phyloP scores from a whole-genome alignment of 2,329 filamentous ascomycete species.

The Exophiala dermatitidis region DNA sequence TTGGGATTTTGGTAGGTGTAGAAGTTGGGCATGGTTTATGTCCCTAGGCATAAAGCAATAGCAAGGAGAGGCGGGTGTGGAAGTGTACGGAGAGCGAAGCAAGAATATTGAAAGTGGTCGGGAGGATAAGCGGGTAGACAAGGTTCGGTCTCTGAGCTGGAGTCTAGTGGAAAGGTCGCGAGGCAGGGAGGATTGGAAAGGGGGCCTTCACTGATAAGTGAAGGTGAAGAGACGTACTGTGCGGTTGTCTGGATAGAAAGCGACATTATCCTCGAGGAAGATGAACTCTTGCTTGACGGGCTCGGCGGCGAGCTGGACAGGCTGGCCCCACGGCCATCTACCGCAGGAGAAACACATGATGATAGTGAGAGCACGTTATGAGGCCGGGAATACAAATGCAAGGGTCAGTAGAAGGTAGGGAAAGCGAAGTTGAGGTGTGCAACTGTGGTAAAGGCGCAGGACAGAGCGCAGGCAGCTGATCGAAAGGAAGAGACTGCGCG shows the following conservation, averaged over 20 bases:
- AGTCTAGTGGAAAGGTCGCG: neutral
- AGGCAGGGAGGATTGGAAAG: neutral
- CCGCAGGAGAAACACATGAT: constrained; percentile 26
- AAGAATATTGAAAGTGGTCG: neutral
- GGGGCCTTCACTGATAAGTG: constrained; percentile 12
- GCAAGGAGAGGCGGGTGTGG: neutral
- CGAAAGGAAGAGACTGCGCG: neutral
- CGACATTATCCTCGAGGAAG: constrained; percentile 22
- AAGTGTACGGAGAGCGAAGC: neutral
- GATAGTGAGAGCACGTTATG: constrained; percentile 10
- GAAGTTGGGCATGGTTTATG: constrained; percentile 16
- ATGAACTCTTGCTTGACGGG: constrained; percentile 25
- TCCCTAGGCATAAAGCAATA: constrained; percentile 4
- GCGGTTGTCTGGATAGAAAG: constrained; percentile 23
- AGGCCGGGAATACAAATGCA: neutral
- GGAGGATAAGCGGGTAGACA: neutral
- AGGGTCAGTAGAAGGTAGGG: neutral
- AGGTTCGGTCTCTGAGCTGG: neutral
- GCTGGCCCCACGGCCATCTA: constrained; percentile 24
- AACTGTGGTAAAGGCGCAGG: neutral
- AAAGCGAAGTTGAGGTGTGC: neutral
- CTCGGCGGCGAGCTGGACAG: constrained; percentile 20
- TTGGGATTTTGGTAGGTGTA: constrained; percentile 22
- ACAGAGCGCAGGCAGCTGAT: neutral
- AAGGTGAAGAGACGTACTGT: constrained; percentile 11